These are phyloP conservation scores for Pythium angustatum DNA, from an alignment of 352 stramenopile species.

Conservation along the genomic window DNA sequence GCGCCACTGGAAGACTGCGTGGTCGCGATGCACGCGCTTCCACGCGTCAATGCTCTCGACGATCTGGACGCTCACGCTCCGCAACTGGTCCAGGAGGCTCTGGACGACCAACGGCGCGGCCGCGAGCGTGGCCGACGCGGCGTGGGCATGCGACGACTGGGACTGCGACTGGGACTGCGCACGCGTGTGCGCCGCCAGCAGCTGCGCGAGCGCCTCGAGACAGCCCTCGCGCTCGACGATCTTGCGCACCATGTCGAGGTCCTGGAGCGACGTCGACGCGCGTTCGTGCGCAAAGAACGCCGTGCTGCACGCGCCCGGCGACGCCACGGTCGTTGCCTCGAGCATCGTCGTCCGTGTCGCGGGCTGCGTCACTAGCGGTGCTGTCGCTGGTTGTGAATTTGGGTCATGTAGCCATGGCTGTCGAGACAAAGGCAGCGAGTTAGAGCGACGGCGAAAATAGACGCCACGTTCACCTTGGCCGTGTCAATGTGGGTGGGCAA, in stretches of 20 bases:
- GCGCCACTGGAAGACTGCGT: constrained; percentile 67
- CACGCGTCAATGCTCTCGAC: constrained; percentile 71
- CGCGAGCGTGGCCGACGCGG: constrained; percentile 27
- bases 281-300: constrained; percentile 27
- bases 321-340: too few relatives aligned
- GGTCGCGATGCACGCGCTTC: constrained; percentile 32
- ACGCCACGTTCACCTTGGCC: too few relatives aligned
- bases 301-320: neutral
- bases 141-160: constrained; percentile 7
- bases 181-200: constrained; percentile 41
- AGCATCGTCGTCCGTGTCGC: too few relatives aligned
- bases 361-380: too few relatives aligned
- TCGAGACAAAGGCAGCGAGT: too few relatives aligned
- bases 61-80: constrained; percentile 60
- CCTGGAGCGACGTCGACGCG: constrained; percentile 37
- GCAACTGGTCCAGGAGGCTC: constrained; percentile 67
- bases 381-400: too few relatives aligned
- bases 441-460: too few relatives aligned
- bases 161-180: constrained; percentile 21
- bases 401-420: too few relatives aligned
- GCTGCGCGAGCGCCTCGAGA: constrained; percentile 67
- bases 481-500: too few relatives aligned
- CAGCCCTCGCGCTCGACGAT: constrained; percentile 84
- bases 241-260: constrained; percentile 69
- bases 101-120: constrained; percentile 60